These are phyloP conservation scores for Gillenia trifoliata DNA, from an alignment of 306 rosid genomes.

Conservation along the genomic window DNA sequence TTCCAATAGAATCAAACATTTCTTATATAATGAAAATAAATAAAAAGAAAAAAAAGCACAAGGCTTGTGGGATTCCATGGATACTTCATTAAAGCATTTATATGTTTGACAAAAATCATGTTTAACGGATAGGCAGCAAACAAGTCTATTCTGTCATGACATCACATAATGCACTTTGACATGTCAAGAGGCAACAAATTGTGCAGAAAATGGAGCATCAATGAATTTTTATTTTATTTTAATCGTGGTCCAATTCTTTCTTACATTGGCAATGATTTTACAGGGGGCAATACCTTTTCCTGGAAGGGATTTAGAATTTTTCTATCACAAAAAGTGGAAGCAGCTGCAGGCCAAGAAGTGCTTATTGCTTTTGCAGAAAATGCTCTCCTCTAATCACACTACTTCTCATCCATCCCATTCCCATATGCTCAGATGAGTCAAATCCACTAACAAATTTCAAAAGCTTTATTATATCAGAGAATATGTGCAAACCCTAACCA, in stretches of 20 bases:
- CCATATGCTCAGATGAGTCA: conserved; percentile 20
- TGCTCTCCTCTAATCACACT: conserved; percentile 7
- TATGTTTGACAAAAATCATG: not conserved
- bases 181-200: conserved; percentile 1
- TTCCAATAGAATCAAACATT: not conserved
- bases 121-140: not conserved
- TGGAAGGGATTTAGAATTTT: not conserved
- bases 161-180: not conserved
- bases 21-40: not conserved
- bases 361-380: conserved; percentile 3
- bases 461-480: not conserved
- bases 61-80: not conserved
- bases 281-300: not conserved
- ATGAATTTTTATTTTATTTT: not conserved
- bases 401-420: not conserved
- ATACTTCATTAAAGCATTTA: not conserved
- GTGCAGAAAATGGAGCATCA: not conserved
- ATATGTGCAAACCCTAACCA: conserved; percentile 13
- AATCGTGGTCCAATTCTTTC: conserved; percentile 12
- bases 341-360: not conserved
- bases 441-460: not conserved
- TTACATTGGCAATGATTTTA: conserved; percentile 2
- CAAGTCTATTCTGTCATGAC: not conserved
- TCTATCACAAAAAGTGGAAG: not conserved
- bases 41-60: not conserved